Conservation (phyloP, 345 rosid species). For the Moricandia arvensis region DNA sequence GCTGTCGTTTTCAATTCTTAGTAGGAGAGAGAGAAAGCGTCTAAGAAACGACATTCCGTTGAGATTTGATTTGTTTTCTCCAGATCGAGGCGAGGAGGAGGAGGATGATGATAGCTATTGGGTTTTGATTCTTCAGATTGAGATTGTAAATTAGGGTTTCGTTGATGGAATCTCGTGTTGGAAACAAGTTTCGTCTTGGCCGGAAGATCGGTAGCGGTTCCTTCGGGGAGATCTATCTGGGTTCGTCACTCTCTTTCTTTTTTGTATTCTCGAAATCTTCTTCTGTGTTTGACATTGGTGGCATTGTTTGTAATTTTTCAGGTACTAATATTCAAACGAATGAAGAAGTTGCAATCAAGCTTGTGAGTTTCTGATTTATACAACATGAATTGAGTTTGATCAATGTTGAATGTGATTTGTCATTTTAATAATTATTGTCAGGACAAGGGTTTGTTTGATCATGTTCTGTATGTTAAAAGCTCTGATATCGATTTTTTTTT, state of each 20-base stretch:
- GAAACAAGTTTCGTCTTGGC: constrained; percentile 61
- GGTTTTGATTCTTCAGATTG: constrained; percentile 24
- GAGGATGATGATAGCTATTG: background rate
- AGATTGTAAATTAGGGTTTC: constrained; percentile 18
- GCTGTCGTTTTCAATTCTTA: constrained; percentile 13
- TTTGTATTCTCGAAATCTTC: background rate
- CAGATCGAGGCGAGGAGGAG: constrained; percentile 14
- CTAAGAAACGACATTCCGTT: constrained; percentile 28
- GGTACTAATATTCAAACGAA: constrained; percentile 85
- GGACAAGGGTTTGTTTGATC: background rate
- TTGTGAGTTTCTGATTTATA: constrained; percentile 54
- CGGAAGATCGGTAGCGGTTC: constrained; percentile 72
- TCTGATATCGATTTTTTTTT: no score
- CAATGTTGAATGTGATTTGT: background rate
- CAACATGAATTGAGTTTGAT: constrained; percentile 1
- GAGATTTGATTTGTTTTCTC: background rate
- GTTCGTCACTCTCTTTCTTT: constrained; percentile 30
- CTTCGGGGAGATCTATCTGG: constrained; percentile 63
- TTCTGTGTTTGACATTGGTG: constrained; percentile 16
- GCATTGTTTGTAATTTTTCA: constrained; percentile 27
- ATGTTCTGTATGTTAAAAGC: background rate
- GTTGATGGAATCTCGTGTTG: constrained; percentile 56
- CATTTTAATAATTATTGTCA: background rate
- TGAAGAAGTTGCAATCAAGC: constrained; percentile 94
- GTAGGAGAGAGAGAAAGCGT: constrained; percentile 10